Evolutionary conservation across 1,284 basidiomycete genomes (phyloP).

Genomic region (Marasmius oreades): DNA sequence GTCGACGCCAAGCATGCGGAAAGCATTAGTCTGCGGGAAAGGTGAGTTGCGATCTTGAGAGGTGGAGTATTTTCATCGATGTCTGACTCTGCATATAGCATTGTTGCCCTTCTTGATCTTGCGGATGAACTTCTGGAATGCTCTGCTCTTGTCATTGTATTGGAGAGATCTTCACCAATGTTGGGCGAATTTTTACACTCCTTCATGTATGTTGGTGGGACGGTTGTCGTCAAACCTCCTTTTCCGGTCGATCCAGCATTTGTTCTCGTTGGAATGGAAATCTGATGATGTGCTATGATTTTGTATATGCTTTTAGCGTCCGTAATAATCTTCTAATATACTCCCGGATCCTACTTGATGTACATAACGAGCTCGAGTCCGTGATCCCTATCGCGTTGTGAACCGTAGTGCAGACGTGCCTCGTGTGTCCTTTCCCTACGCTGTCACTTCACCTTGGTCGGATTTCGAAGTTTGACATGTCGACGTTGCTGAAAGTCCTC

Average conservation of each 20-base stretch:
- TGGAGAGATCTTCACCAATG: slow-evolving; percentile 56
- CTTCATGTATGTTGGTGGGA: slow-evolving; percentile 80
- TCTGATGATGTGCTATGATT: slow-evolving; percentile 32
- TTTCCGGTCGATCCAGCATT: slow-evolving; percentile 69
- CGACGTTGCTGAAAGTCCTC: slow-evolving; percentile 8
- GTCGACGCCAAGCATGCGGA: slow-evolving; percentile 79
- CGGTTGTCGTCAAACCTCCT: slow-evolving; percentile 70
- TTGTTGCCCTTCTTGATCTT: slow-evolving; percentile 78
- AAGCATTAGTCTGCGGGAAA: slow-evolving; percentile 73
- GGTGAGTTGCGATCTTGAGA: slow-evolving; percentile 40
- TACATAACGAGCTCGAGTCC: no score
- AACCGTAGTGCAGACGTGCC: no score
- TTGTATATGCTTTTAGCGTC: not conserved
- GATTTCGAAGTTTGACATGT: not conserved
- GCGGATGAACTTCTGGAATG: slow-evolving; percentile 77
- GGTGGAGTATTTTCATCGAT: slow-evolving; percentile 5
- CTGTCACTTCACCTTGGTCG: not conserved
- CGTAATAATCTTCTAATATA: no score
- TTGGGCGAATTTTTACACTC: slow-evolving; percentile 69
- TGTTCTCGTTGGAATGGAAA: slow-evolving; percentile 75
- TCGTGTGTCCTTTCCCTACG: no score
- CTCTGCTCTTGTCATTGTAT: slow-evolving; percentile 70
- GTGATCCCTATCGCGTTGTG: no score
- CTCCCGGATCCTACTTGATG: no score
- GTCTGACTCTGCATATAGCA: slow-evolving; percentile 45